Base-by-base conservation (phyloP, 169 alveolate species). In the Toxoplasma gondii region DNA sequence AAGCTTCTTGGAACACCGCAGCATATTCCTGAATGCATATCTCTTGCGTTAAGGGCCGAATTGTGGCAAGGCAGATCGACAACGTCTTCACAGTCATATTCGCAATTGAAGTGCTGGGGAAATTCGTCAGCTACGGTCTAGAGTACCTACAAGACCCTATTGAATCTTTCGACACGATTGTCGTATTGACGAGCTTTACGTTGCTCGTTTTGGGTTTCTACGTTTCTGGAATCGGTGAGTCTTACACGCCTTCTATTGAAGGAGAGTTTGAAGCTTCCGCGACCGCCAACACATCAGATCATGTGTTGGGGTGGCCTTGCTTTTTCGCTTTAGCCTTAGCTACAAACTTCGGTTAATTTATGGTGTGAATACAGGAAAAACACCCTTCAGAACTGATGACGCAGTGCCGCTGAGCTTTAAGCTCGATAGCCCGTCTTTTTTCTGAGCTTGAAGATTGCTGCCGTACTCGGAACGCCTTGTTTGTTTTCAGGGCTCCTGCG, bases 401-500 rank as follows among this genome's bases (percentile, higher is more conserved):
- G 12, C 58, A 39, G 41, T 49, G 27, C 0, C 58, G 58, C 27
- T 17, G 58, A 49, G 22, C 58, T 9, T 49, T 9, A 0, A 49
- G 58, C 58, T 49, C 58, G 1, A 12, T 49, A 9, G 58, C n/a
- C 9, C 27, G 24, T 12, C 69, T 7, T 1, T 9, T 19, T 24
- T 64, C 34, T 24, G 29, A 29, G 78, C 78, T 24, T 0, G 36
- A 64, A 64, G 34, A 10, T 29, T 64, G 12, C 78, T 64, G 34
- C 78, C 78, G 36, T 64, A 36, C 34, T 19, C 34, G 1, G 12
- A 36, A 17, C 78, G 34, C 34, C 78, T 19, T 64, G 24, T 64
- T 31, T 64, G 54, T 49, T 36, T 5, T 44, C 96, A 17, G 98
- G 97, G 27, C 88, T 97, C 82, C 92, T 97, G n/a, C 94, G 98